These are phyloP conservation scores for Penicillium argentinense DNA, from an alignment of 495 filamentous ascomycete genomes.

Conservation along the genomic window DNA sequence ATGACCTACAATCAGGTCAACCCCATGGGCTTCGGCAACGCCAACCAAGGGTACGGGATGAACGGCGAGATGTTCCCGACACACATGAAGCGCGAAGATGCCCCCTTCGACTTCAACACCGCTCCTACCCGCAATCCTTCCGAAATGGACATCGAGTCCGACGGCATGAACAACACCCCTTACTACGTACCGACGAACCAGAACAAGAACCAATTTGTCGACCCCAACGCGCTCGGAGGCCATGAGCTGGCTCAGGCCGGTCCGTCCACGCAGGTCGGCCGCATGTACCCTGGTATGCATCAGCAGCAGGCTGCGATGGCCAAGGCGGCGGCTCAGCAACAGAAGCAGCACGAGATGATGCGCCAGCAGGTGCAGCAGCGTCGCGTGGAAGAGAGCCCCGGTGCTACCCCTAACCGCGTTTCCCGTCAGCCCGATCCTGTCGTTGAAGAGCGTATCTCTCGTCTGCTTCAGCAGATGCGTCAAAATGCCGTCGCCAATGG, in stretches of 20 bases:
- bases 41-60: conserved; percentile 44
- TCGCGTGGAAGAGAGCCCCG: conserved; percentile 29
- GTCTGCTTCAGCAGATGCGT: conserved; percentile 80
- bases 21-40: conserved; percentile 52
- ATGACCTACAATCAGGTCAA: conserved; percentile 63
- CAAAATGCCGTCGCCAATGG: conserved; percentile 59
- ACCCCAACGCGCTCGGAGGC: conserved; percentile 68
- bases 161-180: conserved; percentile 63
- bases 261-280: conserved; percentile 58
- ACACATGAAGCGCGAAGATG: conserved; percentile 54
- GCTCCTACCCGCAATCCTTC: conserved; percentile 48
- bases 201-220: conserved; percentile 55
- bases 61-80: conserved; percentile 47
- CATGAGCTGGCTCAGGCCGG: conserved; percentile 50
- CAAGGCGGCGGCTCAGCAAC: conserved; percentile 69
- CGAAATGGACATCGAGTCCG: conserved; percentile 57
- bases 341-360: conserved; percentile 64
- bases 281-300: conserved; percentile 88
- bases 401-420: conserved; percentile 36
- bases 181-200: conserved; percentile 41
- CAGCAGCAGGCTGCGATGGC: conserved; percentile 82
- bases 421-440: conserved; percentile 61
- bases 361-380: conserved; percentile 54
- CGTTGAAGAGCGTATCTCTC: conserved; percentile 82
- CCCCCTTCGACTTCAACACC: conserved; percentile 54